Conservation (phyloP, 2,329 filamentous ascomycete genomes). For the Pyricularia pennisetigena region DNA sequence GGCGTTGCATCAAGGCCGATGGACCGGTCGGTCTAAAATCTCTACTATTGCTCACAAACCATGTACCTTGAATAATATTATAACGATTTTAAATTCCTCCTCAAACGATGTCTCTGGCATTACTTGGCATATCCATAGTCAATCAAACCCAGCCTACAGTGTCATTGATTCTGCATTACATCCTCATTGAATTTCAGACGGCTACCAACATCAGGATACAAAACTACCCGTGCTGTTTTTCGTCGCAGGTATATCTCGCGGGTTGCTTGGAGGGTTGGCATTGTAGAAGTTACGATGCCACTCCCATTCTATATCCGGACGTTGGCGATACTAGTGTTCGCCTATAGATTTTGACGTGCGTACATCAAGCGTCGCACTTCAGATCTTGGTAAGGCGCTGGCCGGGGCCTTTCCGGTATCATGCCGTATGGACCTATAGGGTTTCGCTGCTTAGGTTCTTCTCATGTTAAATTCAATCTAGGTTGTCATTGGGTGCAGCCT, state of each 20-base stretch:
- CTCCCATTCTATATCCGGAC: not conserved
- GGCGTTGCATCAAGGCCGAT: not conserved
- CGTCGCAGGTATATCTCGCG: not conserved
- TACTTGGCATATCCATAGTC: not conserved
- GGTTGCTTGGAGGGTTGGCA: not conserved
- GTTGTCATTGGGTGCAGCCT: too few species aligned
- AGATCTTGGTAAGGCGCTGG: not conserved
- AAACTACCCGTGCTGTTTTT: not conserved
- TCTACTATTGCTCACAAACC: not conserved
- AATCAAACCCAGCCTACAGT: not conserved
- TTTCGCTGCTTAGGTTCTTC: too few species aligned
- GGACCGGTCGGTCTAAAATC: not conserved
- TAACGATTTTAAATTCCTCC: not conserved
- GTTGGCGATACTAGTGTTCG: not conserved
- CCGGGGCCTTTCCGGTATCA: not conserved
- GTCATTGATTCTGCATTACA: not conserved
- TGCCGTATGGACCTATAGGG: not conserved
- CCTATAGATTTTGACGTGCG: not conserved
- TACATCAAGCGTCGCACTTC: not conserved
- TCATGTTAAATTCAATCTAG: too few species aligned
- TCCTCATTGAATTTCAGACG: not conserved
- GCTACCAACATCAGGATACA: not conserved
- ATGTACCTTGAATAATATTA: not conserved
- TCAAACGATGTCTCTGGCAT: not conserved
- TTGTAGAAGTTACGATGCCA: not conserved